A percentile compares a stretch with the other conserved stretches of the same genome.
Evolutionary conservation across 805 yeast species (phyloP).

Genomic region (Candida montana): DNA sequence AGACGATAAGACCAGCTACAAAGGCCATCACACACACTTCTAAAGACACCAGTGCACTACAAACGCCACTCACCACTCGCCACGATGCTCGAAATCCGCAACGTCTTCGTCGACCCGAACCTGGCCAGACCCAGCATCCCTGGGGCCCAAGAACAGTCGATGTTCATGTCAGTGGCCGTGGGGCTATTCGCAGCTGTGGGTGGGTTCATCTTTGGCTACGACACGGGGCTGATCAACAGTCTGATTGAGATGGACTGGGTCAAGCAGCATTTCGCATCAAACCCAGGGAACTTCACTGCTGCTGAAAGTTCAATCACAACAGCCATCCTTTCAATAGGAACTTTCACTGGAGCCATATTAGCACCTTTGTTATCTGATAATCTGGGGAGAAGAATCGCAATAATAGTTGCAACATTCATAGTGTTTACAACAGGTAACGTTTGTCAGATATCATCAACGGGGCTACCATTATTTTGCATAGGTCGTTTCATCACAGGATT

Average conservation of each 20-base stretch:
- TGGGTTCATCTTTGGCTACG: constrained; percentile 85
- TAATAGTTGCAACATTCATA: constrained; percentile 54
- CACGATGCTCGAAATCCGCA: constrained; percentile 13
- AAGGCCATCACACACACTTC: too few species aligned
- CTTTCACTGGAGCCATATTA: constrained; percentile 59
- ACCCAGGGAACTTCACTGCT: constrained; percentile 44
- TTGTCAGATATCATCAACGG: constrained; percentile 54
- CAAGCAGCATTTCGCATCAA: constrained; percentile 45
- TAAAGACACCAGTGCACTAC: too few species aligned
- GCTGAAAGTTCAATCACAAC: constrained; percentile 67
- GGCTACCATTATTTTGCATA: constrained; percentile 48
- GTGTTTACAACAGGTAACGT: constrained; percentile 69
- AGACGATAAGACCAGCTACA: too few species aligned
- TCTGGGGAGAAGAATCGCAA: constrained; percentile 64
- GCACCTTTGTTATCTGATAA: constrained; percentile 65
- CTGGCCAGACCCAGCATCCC: constrained; percentile 11
- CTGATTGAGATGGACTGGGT: constrained; percentile 73
- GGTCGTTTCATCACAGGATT: constrained; percentile 73
- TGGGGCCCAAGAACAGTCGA: constrained; percentile 38
- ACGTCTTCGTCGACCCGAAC: constrained; percentile 18
- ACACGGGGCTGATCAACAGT: constrained; percentile 81
- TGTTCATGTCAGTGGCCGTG: constrained; percentile 62
- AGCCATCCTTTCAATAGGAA: constrained; percentile 76
- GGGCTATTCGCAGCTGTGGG: constrained; percentile 87
- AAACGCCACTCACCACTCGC: too few species aligned